These are phyloP conservation scores for Byssochlamys sp. DNA, from an alignment of 2,329 filamentous ascomycete species.

Conservation along the genomic window DNA sequence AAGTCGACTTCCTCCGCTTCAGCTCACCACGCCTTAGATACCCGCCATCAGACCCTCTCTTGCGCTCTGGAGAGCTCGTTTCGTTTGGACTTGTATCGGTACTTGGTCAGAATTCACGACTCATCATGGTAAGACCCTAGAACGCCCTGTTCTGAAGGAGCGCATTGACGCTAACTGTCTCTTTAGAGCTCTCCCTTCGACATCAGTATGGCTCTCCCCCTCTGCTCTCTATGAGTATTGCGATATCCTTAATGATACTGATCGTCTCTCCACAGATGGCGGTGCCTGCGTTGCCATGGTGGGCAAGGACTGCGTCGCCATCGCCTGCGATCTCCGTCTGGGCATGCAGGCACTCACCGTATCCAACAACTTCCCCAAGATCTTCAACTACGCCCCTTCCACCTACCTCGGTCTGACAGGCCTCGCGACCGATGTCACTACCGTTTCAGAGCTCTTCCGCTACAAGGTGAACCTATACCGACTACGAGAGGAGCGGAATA, in stretches of 20 bases:
- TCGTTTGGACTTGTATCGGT: background rate
- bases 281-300: constrained; percentile 98
- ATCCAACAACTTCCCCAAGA: constrained; percentile 98
- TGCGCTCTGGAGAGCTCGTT: background rate
- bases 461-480: constrained; percentile 99
- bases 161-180: background rate
- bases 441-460: constrained; percentile 91
- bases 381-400: constrained; percentile 86
- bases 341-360: constrained; percentile 93
- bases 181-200: constrained; percentile 77
- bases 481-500: constrained; percentile 91
- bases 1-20: constrained; percentile 6
- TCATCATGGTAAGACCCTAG: constrained; percentile 23
- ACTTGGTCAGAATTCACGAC: background rate
- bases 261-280: constrained; percentile 47
- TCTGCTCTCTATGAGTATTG: background rate
- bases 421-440: constrained; percentile 88
- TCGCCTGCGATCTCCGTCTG: constrained; percentile 95
- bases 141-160: background rate
- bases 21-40: constrained; percentile 9
- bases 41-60: constrained; percentile 3
- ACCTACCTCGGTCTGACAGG: constrained; percentile 93
- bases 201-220: constrained; percentile 58
- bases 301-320: constrained; percentile 98
- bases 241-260: constrained; percentile 3